Evolutionary conservation across 2,329 filamentous ascomycete species (phyloP), one percentile per base, ranked within the genome.

Genomic region (Aureobasidium sp.): DNA sequence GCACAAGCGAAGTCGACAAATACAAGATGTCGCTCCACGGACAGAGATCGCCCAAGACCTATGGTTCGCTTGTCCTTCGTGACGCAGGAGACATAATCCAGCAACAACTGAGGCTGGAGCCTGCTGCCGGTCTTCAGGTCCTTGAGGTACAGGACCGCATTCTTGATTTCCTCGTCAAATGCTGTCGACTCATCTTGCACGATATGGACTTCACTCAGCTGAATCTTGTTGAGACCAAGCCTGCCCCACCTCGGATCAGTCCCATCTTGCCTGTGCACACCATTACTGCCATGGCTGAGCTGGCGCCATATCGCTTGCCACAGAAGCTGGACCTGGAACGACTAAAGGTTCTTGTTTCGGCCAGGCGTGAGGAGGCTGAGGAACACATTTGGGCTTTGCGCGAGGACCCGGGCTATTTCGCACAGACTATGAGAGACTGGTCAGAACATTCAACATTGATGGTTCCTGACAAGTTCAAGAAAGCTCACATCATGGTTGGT

Each of bases 361-460:
- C 80, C 0, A 77, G 74, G 63, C 66, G 66, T 0, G 67, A 73
- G 0, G 74, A 75, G 3, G 76, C 77, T 0, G 77, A 83, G 61
- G 83, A 86, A 68, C 81, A 85, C 65, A 47, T 85, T 0, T 82
- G 78, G 77, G 67, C 76, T 0, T 71, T 87, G 2, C 76, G 83
- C 8, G 84, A 87, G 66, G 84, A 87, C 67, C 83, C 84, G 0
- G 71, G 71, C 0, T 86, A 85, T 70, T 86, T 86, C 64, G 70
- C 74, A 4, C 73, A 80, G 1, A 61, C 70, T 0, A 47, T 84
- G 1, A 64, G 68, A 9, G 78, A 82, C 1, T 66, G 68, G 32
- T 74, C 72, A 26, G 80, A 83, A 13, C 83, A 85, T 66, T 72
- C 76, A 0, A 68, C 70, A 9, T 77, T 82, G 52, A 69, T 73